These are phyloP conservation scores for Neckera pumila DNA, from an alignment of 225 moss, liverwort and hornwort genomes.

Conservation along the genomic window DNA sequence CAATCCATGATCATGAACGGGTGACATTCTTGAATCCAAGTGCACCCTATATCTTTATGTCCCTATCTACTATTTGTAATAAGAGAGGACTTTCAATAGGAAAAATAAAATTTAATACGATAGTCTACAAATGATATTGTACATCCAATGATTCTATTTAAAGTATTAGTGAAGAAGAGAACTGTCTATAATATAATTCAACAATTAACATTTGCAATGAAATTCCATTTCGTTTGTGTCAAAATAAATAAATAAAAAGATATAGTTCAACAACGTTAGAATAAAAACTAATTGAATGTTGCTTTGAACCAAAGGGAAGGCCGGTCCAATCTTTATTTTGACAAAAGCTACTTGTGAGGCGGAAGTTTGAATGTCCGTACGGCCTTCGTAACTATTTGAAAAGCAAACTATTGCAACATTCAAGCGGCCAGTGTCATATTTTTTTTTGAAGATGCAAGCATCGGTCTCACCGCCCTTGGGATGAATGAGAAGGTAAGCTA, in stretches of 20 bases:
- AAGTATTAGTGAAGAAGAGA: rapidly evolving
- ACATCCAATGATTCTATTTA: background rate
- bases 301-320: rapidly evolving
- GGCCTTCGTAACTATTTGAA: background rate
- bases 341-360: background rate
- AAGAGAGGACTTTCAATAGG: too few species aligned
- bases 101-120: background rate
- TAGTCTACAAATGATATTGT: background rate
- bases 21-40: background rate
- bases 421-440: background rate
- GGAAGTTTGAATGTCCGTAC: background rate
- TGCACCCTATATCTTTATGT: background rate
- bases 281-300: too few species aligned
- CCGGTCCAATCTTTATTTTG: background rate
- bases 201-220: too few species aligned
- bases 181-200: background rate
- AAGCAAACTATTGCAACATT: background rate
- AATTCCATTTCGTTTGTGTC: too few species aligned
- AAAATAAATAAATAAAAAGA: too few species aligned
- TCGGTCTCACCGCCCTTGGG: background rate
- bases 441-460: background rate
- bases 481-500: background rate
- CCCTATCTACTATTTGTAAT: rapidly evolving
- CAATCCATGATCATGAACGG: background rate
- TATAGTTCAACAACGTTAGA: background rate